phyloP scores from a whole-genome alignment of 1,284 basidiomycete genomes.

The Leccinum pallidistipes region DNA sequence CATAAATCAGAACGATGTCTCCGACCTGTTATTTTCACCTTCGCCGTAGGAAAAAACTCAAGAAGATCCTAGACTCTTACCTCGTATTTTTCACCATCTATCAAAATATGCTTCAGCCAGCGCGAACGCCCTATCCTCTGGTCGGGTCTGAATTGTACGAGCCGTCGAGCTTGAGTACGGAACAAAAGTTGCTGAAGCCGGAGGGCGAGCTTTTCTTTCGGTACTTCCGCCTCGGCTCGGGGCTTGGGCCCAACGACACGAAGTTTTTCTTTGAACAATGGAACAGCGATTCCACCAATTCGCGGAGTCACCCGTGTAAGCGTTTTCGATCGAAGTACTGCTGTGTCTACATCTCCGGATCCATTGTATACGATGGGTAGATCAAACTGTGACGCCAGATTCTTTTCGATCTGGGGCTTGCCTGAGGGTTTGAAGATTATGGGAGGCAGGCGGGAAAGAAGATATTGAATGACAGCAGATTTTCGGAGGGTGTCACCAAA shows the following conservation, averaged over 20 bases:
- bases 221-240: constrained; percentile 20
- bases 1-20: constrained; percentile 53
- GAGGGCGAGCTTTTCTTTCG: constrained; percentile 11
- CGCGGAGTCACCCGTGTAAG: constrained; percentile 60
- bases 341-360: constrained; percentile 47
- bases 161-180: constrained; percentile 18
- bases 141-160: constrained; percentile 22
- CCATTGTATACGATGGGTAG: constrained; percentile 23
- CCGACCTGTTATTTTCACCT: constrained; percentile 45
- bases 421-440: constrained; percentile 13
- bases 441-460: constrained; percentile 21
- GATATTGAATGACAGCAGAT: constrained; percentile 22
- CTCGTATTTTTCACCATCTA: constrained; percentile 30
- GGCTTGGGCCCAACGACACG: constrained; percentile 49
- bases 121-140: constrained; percentile 29
- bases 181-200: constrained; percentile 26
- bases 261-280: constrained; percentile 53
- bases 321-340: constrained; percentile 44
- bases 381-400: not conserved
- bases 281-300: constrained; percentile 49
- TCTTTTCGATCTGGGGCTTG: not conserved
- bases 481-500: constrained; percentile 21
- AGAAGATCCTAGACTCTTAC: constrained; percentile 27
- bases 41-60: constrained; percentile 12
- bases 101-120: constrained; percentile 34